phyloP scores from a whole-genome alignment of 495 filamentous ascomycete species.

The Neurospora intermedia region DNA sequence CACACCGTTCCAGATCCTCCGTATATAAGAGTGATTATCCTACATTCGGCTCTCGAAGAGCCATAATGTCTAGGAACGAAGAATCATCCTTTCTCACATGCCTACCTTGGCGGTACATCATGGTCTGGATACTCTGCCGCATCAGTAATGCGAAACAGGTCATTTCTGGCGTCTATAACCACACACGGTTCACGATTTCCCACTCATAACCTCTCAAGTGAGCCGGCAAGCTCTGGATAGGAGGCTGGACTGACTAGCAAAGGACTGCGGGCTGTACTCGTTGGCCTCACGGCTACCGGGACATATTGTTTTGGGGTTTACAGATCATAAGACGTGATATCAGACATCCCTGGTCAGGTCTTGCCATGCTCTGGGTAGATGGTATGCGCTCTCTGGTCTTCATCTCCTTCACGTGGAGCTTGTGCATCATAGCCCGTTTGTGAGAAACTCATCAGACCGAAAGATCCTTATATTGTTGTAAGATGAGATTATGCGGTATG shows the following conservation, averaged over 20 bases:
- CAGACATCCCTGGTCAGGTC: background rate
- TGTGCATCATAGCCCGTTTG: background rate
- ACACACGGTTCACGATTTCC: background rate
- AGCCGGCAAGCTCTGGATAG: background rate
- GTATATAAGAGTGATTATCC: background rate
- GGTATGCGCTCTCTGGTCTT: background rate
- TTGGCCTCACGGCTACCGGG: background rate
- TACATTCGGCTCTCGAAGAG: background rate
- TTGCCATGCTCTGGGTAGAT: background rate
- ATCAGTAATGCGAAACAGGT: background rate
- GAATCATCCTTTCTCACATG: background rate
- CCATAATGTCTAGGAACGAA: background rate
- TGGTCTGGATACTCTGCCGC: background rate
- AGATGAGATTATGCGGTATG: background rate
- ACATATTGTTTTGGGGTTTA: background rate
- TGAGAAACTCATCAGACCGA: background rate
- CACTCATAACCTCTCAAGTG: background rate
- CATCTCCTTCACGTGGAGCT: background rate
- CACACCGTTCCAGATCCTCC: background rate
- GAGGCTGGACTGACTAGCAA: background rate
- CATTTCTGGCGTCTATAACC: background rate
- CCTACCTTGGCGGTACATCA: background rate
- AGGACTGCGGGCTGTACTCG: background rate
- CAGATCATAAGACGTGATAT: background rate
- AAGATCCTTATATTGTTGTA: background rate